Percentiles rank a stretch among this genome's conserved stretches.
Evolutionary conservation across 441 rosid species (phyloP).

Genomic region (Erysimum pusillum): DNA sequence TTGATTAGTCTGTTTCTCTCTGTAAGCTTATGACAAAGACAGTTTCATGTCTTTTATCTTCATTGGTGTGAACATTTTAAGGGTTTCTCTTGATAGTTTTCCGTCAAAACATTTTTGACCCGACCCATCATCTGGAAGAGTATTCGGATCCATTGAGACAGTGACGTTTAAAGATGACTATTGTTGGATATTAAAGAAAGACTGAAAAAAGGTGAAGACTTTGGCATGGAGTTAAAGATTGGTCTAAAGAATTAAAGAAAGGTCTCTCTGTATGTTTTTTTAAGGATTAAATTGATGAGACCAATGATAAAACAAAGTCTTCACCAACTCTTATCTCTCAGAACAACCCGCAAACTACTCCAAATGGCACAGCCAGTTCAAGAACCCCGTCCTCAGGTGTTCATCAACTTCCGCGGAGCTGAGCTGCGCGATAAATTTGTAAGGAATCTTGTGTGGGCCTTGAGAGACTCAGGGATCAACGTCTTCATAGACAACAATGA

Average conservation of each 20-base stretch:
- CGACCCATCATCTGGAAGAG: neutral
- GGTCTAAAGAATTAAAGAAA: neutral
- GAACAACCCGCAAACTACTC: neutral
- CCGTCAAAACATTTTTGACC: neutral
- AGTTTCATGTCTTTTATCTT: neutral
- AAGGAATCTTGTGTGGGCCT: neutral
- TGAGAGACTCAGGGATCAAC: conserved; percentile 13
- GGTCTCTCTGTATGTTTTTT: neutral
- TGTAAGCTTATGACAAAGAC: neutral
- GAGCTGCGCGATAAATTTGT: conserved; percentile 14
- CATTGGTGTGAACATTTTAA: neutral
- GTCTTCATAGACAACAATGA: neutral
- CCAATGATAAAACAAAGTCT: neutral
- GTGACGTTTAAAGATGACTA: too few relatives aligned
- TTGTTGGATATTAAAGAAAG: neutral
- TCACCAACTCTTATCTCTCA: neutral
- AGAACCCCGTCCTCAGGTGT: conserved; percentile 14
- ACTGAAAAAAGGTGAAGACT: neutral
- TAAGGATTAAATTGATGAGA: neutral
- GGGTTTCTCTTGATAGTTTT: too few relatives aligned
- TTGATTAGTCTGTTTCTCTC: too few relatives aligned
- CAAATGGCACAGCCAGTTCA: neutral
- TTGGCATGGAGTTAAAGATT: neutral
- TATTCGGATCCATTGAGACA: neutral
- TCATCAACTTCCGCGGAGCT: conserved; percentile 8